Evolutionary conservation across 2,329 filamentous ascomycete genomes (phyloP).

Genomic region (Colletotrichum sp.): DNA sequence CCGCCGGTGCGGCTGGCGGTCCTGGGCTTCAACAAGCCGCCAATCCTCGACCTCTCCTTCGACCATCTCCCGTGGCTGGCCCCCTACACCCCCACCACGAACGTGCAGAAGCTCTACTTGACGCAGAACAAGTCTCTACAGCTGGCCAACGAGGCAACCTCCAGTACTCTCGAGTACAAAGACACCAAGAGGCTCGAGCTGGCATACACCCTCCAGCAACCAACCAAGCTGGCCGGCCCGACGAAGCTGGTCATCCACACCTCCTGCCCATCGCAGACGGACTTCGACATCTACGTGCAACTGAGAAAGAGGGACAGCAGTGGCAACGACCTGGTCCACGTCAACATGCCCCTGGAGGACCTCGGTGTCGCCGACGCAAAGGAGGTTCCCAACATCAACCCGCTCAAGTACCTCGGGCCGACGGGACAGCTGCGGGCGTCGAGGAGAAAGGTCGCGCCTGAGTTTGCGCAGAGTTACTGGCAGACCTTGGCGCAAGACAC

Average conservation of each 20-base stretch:
- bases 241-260: not conserved
- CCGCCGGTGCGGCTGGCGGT: constrained; percentile 8
- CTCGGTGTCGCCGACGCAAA: not conserved
- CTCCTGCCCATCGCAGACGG: not conserved
- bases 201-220: not conserved
- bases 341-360: not conserved
- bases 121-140: not conserved
- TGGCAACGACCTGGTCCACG: not conserved
- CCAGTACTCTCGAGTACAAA: not conserved
- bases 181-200: not conserved
- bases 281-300: constrained; percentile 1
- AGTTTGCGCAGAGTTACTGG: not conserved
- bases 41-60: not conserved
- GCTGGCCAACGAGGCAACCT: not conserved
- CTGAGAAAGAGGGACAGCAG: not conserved
- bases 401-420: not conserved
- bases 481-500: not conserved
- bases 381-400: not conserved
- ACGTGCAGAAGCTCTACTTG: not conserved
- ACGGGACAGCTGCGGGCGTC: not conserved
- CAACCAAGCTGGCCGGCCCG: not conserved
- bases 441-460: not conserved
- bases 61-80: not conserved
- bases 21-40: not conserved
- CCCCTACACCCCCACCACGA: not conserved